phyloP scores from a whole-genome alignment of 306 rosid species.

The Bauhinia variegata region DNA sequence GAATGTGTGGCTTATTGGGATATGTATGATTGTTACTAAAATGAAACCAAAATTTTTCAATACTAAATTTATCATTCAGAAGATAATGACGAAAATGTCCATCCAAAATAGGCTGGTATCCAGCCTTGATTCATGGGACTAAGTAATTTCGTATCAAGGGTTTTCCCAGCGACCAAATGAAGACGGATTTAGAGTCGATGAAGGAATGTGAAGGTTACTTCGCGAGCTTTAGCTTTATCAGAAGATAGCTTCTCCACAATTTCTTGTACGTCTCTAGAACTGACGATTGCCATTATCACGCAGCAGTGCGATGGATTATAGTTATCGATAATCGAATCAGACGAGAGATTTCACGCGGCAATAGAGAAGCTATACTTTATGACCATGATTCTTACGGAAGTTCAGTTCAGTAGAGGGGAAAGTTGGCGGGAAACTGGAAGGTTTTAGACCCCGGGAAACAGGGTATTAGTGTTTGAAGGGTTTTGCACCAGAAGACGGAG shows the following conservation, averaged over 20 bases:
- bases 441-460: slow-evolving; percentile 25
- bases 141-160: not conserved
- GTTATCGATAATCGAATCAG: not conserved
- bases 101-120: not conserved
- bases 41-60: slow-evolving; percentile 14
- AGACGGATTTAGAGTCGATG: slow-evolving; percentile 1
- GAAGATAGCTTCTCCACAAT: slow-evolving; percentile 78
- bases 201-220: slow-evolving; percentile 50
- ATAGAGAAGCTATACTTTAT: slow-evolving; percentile 35
- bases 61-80: slow-evolving; percentile 2
- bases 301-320: slow-evolving; percentile 21
- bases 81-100: slow-evolving; percentile 3
- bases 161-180: slow-evolving; percentile 19
- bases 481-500: too few species aligned
- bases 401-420: slow-evolving; percentile 24
- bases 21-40: too few species aligned
- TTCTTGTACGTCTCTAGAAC: slow-evolving; percentile 78
- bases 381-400: not conserved
- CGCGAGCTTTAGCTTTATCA: slow-evolving; percentile 84
- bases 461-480: too few species aligned
- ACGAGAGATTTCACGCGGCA: not conserved
- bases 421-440: slow-evolving; percentile 49
- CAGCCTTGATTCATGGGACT: not conserved
- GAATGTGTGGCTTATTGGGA: not conserved
- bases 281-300: slow-evolving; percentile 48